A percentile compares a stretch with the other conserved stretches of the same genome.
Evolutionary conservation across 306 rosid genomes (phyloP).

Genomic region (Amphicarpaea edgeworthii): DNA sequence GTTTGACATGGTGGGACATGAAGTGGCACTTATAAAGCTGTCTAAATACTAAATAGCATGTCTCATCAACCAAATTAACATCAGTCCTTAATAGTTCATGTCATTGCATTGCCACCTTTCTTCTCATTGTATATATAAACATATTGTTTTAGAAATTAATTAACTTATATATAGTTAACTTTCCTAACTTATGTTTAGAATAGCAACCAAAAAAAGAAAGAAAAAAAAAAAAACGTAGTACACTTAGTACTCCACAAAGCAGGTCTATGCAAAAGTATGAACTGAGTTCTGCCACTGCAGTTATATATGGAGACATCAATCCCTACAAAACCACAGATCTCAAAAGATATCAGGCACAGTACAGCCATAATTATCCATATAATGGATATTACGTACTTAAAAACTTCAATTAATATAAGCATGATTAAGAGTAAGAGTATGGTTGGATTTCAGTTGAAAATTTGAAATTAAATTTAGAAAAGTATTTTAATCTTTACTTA

Average conservation of each 20-base stretch:
- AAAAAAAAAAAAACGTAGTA: background rate
- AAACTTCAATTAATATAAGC: too few species aligned
- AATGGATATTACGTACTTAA: too few species aligned
- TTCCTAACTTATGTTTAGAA: slow-evolving; percentile 1
- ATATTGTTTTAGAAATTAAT: background rate
- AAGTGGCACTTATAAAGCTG: slow-evolving; percentile 28
- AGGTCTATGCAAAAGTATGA: slow-evolving; percentile 12
- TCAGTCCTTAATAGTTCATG: background rate
- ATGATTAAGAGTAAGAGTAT: too few species aligned
- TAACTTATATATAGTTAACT: background rate
- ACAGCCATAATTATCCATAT: slow-evolving; percentile 3
- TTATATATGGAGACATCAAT: slow-evolving; percentile 7
- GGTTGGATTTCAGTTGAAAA: too few species aligned
- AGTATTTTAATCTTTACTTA: too few species aligned
- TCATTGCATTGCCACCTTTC: background rate
- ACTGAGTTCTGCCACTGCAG: background rate
- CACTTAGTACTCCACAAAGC: background rate
- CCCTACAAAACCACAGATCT: slow-evolving; percentile 16
- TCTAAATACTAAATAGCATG: slow-evolving; percentile 4
- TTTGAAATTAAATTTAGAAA: too few species aligned
- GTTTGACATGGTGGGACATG: slow-evolving; percentile 41
- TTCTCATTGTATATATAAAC: slow-evolving; percentile 5
- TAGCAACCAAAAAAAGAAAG: background rate
- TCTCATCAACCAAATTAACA: slow-evolving; percentile 30
- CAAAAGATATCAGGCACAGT: background rate